Base-by-base conservation (phyloP, 129 eudicot species). In the Pulicaria dysenterica region DNA sequence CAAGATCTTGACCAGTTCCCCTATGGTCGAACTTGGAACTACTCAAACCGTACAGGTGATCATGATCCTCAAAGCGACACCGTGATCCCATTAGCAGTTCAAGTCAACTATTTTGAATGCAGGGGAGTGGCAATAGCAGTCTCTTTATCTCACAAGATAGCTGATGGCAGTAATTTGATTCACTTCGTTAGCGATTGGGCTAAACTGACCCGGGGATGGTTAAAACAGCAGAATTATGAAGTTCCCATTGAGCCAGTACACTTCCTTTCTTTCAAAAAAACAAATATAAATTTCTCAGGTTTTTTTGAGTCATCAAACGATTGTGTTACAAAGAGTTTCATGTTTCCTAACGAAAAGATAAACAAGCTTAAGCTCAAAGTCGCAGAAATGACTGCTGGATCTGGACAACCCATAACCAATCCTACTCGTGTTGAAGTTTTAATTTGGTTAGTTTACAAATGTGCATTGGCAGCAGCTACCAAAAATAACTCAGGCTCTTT, bases 401-500 rank as follows among this genome's bases (percentile, higher is more conserved):
- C 63, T 11, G 16, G 41, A 31, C 63, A 58, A 58, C 42, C 14
- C 8, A 34, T 31, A 7, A 58, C 15, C 0, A 34, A 58, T 8
- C 58, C 41, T 58, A 31, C 63, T 31, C 63, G 63, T 0, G 63
- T 57, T 4, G 63, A 57, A 24, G 63, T 57, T 4, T 57, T 57
- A n/a, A 57, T 15, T 2, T 31, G 63, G 63, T 34, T 57, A 34
- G 41, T 57, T 57, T 57, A 57, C 5, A 57, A 57, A 31, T 57
- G 41, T 4, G 40, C 63, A 11, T 14, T 57, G 41, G 6, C 3
- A 24, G 62, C 62, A 56, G 40, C 39, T 56, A 56, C 40, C 7
- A 24, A 56, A 56, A 56, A 24, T 24, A 56, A 56, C 40, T 19
- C 10, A 0, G 62, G 62, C 4, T 19, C 13, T 8, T 24, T 56